These are phyloP conservation scores for Aspergillus fijiensis DNA, from an alignment of 2,329 filamentous ascomycete species.

Conservation along the genomic window DNA sequence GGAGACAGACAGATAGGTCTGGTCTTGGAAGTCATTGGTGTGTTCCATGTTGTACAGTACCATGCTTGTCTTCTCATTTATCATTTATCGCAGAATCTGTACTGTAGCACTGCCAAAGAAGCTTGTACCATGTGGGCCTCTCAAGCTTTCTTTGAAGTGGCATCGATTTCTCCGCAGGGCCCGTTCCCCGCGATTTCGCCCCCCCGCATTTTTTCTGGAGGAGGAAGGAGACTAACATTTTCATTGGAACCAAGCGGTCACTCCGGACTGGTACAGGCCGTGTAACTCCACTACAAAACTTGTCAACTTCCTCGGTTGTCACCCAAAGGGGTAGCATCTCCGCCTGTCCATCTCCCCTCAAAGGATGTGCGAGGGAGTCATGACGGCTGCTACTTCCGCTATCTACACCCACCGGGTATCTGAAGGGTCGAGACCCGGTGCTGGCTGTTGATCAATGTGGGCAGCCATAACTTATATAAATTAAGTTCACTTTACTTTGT, in stretches of 20 bases:
- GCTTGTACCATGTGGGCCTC: background rate
- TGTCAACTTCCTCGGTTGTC: conserved; percentile 30
- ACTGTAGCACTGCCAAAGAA: too few species aligned
- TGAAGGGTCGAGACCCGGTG: background rate
- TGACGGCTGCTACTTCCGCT: background rate
- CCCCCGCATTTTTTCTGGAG: background rate
- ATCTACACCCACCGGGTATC: background rate
- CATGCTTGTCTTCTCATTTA: background rate
- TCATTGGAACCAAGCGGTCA: background rate
- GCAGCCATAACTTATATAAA: background rate
- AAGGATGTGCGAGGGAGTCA: conserved; percentile 8
- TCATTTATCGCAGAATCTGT: background rate
- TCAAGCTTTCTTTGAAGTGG: background rate
- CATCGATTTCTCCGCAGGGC: background rate
- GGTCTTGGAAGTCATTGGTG: too few species aligned
- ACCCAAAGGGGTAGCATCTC: conserved; percentile 16
- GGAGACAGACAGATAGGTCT: too few species aligned
- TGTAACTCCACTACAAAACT: conserved; percentile 1
- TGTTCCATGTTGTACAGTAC: too few species aligned
- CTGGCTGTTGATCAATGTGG: background rate
- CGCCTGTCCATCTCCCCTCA: conserved; percentile 17
- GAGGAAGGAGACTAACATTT: background rate
- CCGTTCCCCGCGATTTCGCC: conserved; percentile 20
- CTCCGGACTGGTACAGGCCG: background rate
- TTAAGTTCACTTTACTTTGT: background rate